Base-by-base conservation (phyloP, 768 basidiomycete genomes). In the Royoungia palumana region DNA sequence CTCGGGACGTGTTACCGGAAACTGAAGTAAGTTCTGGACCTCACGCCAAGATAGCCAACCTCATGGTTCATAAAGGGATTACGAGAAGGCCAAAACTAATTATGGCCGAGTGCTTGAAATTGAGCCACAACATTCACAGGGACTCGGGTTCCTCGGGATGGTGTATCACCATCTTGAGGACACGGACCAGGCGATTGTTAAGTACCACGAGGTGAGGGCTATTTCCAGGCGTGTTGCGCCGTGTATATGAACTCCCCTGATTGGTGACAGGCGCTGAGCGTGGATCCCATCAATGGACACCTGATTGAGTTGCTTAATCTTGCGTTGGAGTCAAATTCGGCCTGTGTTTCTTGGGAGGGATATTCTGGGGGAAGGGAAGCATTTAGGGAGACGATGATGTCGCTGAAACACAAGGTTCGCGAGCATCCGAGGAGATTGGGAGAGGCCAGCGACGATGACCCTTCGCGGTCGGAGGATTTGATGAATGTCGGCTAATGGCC, bases 1-100 rank as follows among this genome's bases (percentile, higher is more conserved):
- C 79, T 98, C 16, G 96, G 92, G 11, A 96, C 95, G 21, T 87
- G 88, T 45, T 82, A 80, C 56, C 81, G 94, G 17, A 91, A 89
- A 65, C 72, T 89, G 11, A 81, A 79, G 92, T 91, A 53, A 49
- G 82, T 67, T 42, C 34, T 34, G 19, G 43, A 34, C 41, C 22
- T 12, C n/a, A 6, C 13, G 10, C 24, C 13, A 16, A 37, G 35
- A 45, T 13, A 6, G 6, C 30, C 6, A 17, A 36, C 25, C 49
- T 63, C 47, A 56, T 41, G 46, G 43, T 24, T 54, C 41, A n/a
- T 50, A 38, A 42, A 79, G 77, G 47, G 72, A 73, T 46, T 70
- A 75, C 42, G 77, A 82, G 27, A 82, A 87, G 44, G 92, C 96
- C 5, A 80, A 81, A 56, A 66, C 61, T 2, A 78, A 85, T 25